Conservation (phyloP, 164 flowering plant species). For the Vitis amurensis region DNA sequence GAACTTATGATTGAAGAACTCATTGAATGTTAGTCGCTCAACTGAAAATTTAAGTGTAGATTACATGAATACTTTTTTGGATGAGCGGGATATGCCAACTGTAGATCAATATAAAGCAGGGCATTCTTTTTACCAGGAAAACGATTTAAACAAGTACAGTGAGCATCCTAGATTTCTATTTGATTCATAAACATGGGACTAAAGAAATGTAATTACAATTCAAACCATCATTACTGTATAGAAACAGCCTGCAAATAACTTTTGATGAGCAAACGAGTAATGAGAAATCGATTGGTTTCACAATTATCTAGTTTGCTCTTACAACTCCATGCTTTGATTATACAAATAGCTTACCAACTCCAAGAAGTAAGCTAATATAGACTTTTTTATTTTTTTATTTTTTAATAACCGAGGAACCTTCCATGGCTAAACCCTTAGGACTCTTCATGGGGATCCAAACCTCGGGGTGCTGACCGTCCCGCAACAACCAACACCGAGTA, state of each 20-base stretch:
- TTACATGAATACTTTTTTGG: conserved; percentile 1
- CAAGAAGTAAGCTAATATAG: no score
- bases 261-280: not conserved
- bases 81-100: not conserved
- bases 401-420: no score
- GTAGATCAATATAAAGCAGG: not conserved
- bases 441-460: no score
- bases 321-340: no score
- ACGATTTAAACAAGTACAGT: not conserved
- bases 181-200: not conserved
- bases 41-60: conserved; percentile 38
- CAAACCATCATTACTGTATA: not conserved
- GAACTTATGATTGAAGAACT: conserved; percentile 61
- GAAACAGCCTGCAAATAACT: not conserved
- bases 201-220: not conserved
- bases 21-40: conserved; percentile 58
- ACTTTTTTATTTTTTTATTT: no score
- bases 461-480: no score
- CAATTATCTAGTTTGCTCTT: no score
- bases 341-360: no score
- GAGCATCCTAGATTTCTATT: not conserved
- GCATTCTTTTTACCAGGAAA: not conserved
- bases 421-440: no score
- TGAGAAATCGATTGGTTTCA: not conserved
- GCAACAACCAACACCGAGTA: no score